Base-by-base conservation (phyloP, 2,329 filamentous ascomycete species). In the Penicillium sp. region DNA sequence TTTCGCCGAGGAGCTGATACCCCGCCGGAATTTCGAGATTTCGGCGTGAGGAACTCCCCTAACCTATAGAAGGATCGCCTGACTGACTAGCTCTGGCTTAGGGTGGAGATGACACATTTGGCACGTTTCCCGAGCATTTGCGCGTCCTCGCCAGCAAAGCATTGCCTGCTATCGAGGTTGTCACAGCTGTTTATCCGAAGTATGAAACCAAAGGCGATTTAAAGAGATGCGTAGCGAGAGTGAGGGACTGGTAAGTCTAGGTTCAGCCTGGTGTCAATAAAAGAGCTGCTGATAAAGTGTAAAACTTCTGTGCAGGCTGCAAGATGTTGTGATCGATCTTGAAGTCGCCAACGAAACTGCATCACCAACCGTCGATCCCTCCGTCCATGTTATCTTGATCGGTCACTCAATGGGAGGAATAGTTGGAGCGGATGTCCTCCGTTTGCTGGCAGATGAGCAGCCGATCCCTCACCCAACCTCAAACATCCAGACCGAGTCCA, bases 381-480 rank as follows among this genome's bases (percentile, higher is more conserved):
- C 86, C 0, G 89, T 95, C 16, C 85, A 84, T 63, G 86, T 87
- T 25, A 79, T 95, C 39, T 80, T 96, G 13, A 75, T 95, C 49
- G 91, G 91, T 19, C 91, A 96, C 69, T 91, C 87, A 8, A 96
- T 87, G 88, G 88, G 88, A 60, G 93, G 93, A 60, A 96, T 97
- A 62, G 90, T 97, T 39, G 92, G 89, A 10, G 92, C 90, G 29
- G 93, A 97, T 66, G 87, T 89, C 12, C 77, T 92, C 55, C 81
- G 96, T 59, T 80, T 84, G 34, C 80, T 97, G 43, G 72, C 88
- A 36, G 80, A 83, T 52, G 88, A 88, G 57, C 77, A 82, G 52
- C 77, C 79, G 57, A 70, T 76, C 38, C 65, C 68, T 33, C 55
- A 55, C 22, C 54, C 63, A 19, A 65, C 67, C 9, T 59, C 66